A percentile compares a stretch with the other conserved stretches of the same genome.
These are phyloP conservation scores for Cladosporium velox DNA, from an alignment of 2,329 filamentous ascomycete species.

Conservation along the genomic window DNA sequence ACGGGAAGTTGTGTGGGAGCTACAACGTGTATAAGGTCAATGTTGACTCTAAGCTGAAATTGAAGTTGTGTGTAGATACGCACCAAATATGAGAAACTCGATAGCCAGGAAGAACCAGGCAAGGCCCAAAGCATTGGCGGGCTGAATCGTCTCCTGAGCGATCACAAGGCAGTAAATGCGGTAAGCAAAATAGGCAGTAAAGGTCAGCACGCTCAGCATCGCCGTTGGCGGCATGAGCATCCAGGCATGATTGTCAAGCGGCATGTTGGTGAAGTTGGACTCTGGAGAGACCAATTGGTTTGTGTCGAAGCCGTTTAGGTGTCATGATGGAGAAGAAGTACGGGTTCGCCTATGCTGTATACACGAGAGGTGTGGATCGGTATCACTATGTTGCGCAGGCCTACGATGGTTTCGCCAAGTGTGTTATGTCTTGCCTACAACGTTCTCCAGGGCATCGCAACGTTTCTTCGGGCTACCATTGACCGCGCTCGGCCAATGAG, in stretches of 20 bases:
- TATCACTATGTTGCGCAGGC: conserved; percentile 6
- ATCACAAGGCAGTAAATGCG: conserved; percentile 16
- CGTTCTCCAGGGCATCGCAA: not conserved
- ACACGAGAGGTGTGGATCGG: not conserved
- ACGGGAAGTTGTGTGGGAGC: conserved; percentile 16
- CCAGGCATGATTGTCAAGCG: conserved; percentile 14
- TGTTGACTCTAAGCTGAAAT: too few relatives aligned
- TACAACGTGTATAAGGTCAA: not conserved
- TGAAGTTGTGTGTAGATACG: not conserved
- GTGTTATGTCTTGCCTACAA: conserved; percentile 7
- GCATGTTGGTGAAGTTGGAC: not conserved
- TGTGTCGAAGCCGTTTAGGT: not conserved
- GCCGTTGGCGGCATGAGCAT: conserved; percentile 18
- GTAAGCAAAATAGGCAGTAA: conserved; percentile 19
- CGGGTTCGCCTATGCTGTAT: not conserved
- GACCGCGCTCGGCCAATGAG: not conserved
- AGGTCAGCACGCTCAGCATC: conserved; percentile 10
- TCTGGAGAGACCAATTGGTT: not conserved
- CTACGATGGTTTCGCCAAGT: not conserved
- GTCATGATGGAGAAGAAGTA: not conserved
- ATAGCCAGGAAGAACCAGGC: conserved; percentile 17
- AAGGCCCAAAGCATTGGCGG: conserved; percentile 15
- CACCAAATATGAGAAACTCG: conserved; percentile 19
- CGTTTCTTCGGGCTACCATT: not conserved
- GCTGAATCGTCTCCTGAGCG: conserved; percentile 11